phyloP scores from a whole-genome alignment of 73 alveolate genomes.

The Paramecium biaurelia region DNA sequence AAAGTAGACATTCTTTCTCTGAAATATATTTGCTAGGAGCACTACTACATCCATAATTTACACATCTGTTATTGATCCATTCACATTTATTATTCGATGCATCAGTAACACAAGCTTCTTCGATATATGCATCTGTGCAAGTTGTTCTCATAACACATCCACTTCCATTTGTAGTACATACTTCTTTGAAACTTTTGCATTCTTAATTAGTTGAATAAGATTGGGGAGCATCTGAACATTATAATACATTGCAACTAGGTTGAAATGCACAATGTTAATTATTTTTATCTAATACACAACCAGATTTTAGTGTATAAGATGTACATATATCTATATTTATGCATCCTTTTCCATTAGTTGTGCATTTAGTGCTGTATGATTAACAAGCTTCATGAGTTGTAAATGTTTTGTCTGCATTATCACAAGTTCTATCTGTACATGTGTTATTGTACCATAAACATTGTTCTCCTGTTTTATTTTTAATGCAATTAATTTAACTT shows the following conservation, averaged over 20 bases:
- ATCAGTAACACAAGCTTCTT: constrained; percentile 30
- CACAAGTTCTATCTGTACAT: constrained; percentile 19
- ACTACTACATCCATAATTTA: background rate
- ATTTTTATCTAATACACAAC: background rate
- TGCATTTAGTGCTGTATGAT: background rate
- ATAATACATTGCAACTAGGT: background rate
- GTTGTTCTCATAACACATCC: background rate
- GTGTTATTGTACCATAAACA: constrained; percentile 22
- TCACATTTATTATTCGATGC: background rate
- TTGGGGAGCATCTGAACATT: constrained; percentile 6
- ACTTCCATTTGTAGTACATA: constrained; percentile 28
- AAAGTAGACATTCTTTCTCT: constrained; percentile 5
- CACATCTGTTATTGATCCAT: constrained; percentile 27
- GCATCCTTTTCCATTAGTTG: constrained; percentile 40
- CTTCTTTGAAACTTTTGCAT: background rate
- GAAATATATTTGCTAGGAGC: background rate
- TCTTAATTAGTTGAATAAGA: background rate
- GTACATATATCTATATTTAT: background rate
- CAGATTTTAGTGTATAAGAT: background rate
- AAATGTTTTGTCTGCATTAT: background rate
- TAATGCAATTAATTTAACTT: background rate
- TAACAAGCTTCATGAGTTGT: constrained; percentile 11
- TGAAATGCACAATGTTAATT: background rate
- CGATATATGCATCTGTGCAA: background rate
- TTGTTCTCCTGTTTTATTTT: background rate